phyloP scores from a whole-genome alignment of 2,329 filamentous ascomycete species.

The Colletotrichum caudatum region DNA sequence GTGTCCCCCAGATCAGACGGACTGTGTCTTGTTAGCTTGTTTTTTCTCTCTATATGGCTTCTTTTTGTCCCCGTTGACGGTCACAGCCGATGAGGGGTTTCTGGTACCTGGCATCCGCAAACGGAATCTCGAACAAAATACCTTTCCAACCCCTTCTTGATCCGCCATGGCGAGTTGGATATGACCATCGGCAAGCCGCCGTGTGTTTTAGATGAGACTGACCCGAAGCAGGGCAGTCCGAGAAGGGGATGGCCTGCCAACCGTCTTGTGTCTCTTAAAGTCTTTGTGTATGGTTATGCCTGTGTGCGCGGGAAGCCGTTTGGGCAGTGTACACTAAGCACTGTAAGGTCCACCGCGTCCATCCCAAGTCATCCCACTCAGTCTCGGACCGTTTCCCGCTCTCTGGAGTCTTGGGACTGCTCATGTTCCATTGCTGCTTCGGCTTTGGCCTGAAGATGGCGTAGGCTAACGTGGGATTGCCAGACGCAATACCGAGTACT shows the following conservation, averaged over 20 bases:
- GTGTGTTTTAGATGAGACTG: constrained; percentile 28
- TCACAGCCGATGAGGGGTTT: not conserved
- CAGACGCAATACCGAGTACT: constrained; percentile 11
- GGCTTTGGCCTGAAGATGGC: constrained; percentile 21
- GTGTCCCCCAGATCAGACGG: constrained; percentile 23
- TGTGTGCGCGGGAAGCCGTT: constrained; percentile 29
- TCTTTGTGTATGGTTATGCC: constrained; percentile 37
- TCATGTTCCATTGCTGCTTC: constrained; percentile 34
- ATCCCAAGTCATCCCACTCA: constrained; percentile 32
- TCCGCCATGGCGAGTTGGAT: constrained; percentile 16
- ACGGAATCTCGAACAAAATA: constrained; percentile 5
- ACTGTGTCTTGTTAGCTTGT: constrained; percentile 11
- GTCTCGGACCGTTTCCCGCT: constrained; percentile 22
- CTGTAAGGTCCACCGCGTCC: constrained; percentile 22
- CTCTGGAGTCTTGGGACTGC: not conserved
- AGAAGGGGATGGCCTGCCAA: constrained; percentile 32
- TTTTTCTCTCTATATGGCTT: not conserved
- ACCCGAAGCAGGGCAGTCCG: constrained; percentile 24
- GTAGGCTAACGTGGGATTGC: constrained; percentile 30
- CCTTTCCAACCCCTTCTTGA: not conserved
- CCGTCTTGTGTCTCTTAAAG: constrained; percentile 13
- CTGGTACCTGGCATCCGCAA: constrained; percentile 30
- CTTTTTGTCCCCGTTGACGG: not conserved
- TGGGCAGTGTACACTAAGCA: not conserved
- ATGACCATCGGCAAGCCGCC: constrained; percentile 6